Base-by-base conservation (phyloP, 2,329 filamentous ascomycete genomes). In the Penicillium janthinellum region DNA sequence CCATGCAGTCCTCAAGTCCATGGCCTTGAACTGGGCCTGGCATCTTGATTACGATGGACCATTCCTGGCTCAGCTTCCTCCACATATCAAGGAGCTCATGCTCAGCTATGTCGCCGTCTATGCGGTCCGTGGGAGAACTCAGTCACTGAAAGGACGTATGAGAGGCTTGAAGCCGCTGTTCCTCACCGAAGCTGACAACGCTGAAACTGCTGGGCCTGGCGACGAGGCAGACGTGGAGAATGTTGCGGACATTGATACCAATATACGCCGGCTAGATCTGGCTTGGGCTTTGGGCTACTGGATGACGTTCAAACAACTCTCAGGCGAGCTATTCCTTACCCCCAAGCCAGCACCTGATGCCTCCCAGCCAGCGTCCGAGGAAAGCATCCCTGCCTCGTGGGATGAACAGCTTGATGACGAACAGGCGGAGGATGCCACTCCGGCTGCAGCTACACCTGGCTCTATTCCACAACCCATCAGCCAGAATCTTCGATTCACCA, bases 51-150 rank as follows among this genome's bases (percentile, higher is more conserved):
- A 86, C 63, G 84, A 88, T 65, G 81, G 83, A 57, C 74, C 82
- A 17, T 84, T 83, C 52, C 71, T 88, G 2, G 75, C 78, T 1
- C 75, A 81, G 3, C 66, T 88, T 12, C 84, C 86, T 0, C 71
- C 77, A 15, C 76, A 78, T 42, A 66, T 86, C 5, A 85, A 85
- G 64, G 73, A 82, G 61, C 71, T 79, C 1, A 64, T 89, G 37
- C 68, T 88, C 25, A 85, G 82, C 63, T 88, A 88, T 69, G 67
- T 88, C 34, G 78, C 81, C 4, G 70, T 79, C 14, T 84, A 84
- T 65, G 79, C 81, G 5, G 70, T 79, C 15, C 84, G 84, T 64
- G 79, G 81, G 1, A 73, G 77, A 0, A 67, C 74, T n/a, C 67
- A 71, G 2, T 73, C 74, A 3, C 66, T 83, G 20, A 70, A 75